Percentiles rank a stretch among this genome's conserved stretches.
phyloP scores from a whole-genome alignment of 306 rosid genomes.

The Sechiopsis laciniata region DNA sequence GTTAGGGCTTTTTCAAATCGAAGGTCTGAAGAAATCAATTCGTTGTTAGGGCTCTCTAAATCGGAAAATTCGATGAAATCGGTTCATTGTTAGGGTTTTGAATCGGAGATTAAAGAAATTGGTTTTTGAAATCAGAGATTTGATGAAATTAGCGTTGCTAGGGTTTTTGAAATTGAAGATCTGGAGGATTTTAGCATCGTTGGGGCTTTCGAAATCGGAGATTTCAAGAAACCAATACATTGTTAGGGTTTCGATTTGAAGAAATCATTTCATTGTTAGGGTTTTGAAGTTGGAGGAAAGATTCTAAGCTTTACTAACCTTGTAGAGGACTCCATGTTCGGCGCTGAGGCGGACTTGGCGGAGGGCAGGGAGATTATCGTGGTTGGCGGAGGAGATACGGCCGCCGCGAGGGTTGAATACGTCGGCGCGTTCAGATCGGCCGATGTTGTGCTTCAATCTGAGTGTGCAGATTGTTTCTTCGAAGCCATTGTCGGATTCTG shows the following conservation, averaged over 20 bases:
- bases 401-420: constrained; percentile 35
- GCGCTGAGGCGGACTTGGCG: constrained; percentile 28
- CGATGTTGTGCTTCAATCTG: constrained; percentile 23
- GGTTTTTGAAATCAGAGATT: neutral
- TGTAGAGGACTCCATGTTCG: constrained; percentile 34
- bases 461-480: constrained; percentile 35
- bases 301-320: constrained; percentile 5
- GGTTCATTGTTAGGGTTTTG: neutral
- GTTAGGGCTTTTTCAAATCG: too few relatives aligned
- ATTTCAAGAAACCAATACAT: too few relatives aligned
- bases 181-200: too few relatives aligned
- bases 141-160: neutral
- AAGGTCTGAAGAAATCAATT: neutral
- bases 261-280: neutral
- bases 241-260: too few relatives aligned
- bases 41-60: neutral
- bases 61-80: neutral
- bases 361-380: constrained; percentile 28
- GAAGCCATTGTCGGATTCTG: constrained; percentile 23
- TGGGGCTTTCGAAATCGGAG: too few relatives aligned
- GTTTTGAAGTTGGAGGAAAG: neutral
- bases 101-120: too few relatives aligned
- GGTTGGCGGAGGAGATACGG: constrained; percentile 27
- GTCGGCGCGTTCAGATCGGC: constrained; percentile 27
- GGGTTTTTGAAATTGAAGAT: neutral